Conservation (phyloP, 169 alveolate species). For the Ichthyophthirius multifiliis region DNA sequence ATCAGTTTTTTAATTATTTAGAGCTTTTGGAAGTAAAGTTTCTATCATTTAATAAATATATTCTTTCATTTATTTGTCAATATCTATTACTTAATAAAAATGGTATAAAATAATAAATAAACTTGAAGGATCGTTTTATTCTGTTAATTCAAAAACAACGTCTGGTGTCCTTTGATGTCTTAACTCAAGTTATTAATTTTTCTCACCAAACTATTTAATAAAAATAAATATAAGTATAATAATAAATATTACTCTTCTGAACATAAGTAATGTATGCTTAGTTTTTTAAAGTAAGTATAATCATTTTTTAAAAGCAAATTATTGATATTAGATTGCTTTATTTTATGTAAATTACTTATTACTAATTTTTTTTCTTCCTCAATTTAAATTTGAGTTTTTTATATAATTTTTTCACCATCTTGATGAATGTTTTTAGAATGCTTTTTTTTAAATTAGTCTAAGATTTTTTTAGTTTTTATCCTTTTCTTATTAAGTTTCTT, state of each 20-base stretch:
- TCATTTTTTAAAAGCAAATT: neutral
- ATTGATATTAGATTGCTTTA: neutral
- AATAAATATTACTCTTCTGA: neutral
- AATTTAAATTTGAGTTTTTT: neutral
- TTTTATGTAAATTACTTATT: neutral
- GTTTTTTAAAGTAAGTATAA: neutral
- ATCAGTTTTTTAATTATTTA: neutral
- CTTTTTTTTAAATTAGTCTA: neutral
- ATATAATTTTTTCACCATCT: neutral
- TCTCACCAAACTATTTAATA: slow-evolving; percentile 4
- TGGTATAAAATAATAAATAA: neutral
- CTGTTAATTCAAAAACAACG: slow-evolving; percentile 7
- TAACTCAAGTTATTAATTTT: neutral
- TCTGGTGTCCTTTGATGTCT: slow-evolving; percentile 18
- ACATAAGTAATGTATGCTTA: neutral
- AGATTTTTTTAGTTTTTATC: neutral
- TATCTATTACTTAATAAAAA: neutral
- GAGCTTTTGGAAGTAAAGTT: slow-evolving; percentile 13
- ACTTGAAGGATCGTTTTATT: neutral
- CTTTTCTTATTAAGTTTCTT: neutral
- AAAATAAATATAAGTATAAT: neutral
- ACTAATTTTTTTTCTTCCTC: neutral
- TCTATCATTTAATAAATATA: slow-evolving; percentile 11
- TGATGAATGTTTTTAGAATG: neutral
- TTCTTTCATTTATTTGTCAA: neutral